phyloP scores from a whole-genome alignment of 805 yeast genomes.

The Candida pseudoglaebosa region DNA sequence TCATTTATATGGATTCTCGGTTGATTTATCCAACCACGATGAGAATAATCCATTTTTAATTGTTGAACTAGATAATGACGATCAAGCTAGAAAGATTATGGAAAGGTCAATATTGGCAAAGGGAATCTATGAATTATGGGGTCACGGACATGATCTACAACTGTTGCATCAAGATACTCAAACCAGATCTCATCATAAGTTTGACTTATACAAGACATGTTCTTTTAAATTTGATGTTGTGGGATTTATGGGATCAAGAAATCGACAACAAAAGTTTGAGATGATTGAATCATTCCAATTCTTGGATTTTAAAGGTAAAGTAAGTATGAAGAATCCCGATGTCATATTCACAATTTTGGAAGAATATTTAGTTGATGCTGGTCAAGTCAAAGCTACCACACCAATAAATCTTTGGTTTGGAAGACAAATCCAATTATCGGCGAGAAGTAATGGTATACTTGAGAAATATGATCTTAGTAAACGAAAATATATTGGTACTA shows the following conservation, averaged over 20 bases:
- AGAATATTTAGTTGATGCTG: slow-evolving; percentile 49
- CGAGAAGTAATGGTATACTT: slow-evolving; percentile 58
- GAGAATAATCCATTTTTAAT: slow-evolving; percentile 65
- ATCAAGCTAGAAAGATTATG: slow-evolving; percentile 61
- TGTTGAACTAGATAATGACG: slow-evolving; percentile 62
- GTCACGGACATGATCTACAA: slow-evolving; percentile 54
- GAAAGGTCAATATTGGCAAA: slow-evolving; percentile 65
- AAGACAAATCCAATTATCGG: slow-evolving; percentile 59
- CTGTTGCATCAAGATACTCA: slow-evolving; percentile 54
- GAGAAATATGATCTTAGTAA: slow-evolving; percentile 79
- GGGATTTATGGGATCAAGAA: slow-evolving; percentile 68
- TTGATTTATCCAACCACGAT: slow-evolving; percentile 59
- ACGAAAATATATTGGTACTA: slow-evolving; percentile 89
- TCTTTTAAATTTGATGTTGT: slow-evolving; percentile 80
- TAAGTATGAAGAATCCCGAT: slow-evolving; percentile 74
- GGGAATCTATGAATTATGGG: slow-evolving; percentile 85
- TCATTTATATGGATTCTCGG: slow-evolving; percentile 47
- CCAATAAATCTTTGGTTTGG: slow-evolving; percentile 73
- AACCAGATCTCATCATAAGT: slow-evolving; percentile 25
- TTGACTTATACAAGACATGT: slow-evolving; percentile 35
- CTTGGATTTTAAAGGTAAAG: slow-evolving; percentile 71
- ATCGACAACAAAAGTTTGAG: slow-evolving; percentile 43
- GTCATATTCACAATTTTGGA: slow-evolving; percentile 70
- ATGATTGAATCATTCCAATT: slow-evolving; percentile 71
- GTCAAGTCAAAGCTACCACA: slow-evolving; percentile 41